Evolutionary conservation across 805 yeast genomes (phyloP).

Genomic region (Danielia oregonensis): DNA sequence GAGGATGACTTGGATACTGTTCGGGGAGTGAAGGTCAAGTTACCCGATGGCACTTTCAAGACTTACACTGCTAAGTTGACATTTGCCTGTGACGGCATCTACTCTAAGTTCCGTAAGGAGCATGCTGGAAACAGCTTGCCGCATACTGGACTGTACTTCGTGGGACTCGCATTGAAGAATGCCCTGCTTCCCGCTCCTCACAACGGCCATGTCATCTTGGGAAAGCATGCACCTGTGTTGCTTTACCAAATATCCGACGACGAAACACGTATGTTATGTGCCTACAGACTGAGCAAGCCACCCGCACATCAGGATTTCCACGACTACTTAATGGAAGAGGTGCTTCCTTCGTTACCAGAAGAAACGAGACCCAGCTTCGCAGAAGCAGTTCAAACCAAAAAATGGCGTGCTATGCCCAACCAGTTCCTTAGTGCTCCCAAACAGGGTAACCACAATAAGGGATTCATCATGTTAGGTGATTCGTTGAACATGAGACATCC

Average conservation of each 20-base stretch:
- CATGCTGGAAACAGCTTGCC: slow-evolving; percentile 62
- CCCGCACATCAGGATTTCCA: slow-evolving; percentile 67
- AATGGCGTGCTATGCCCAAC: slow-evolving; percentile 87
- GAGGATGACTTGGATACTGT: slow-evolving; percentile 47
- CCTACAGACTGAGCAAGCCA: slow-evolving; percentile 67
- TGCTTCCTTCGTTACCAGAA: slow-evolving; percentile 67
- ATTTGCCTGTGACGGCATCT: slow-evolving; percentile 88
- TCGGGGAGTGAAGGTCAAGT: slow-evolving; percentile 69
- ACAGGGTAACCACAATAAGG: slow-evolving; percentile 54
- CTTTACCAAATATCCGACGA: slow-evolving; percentile 81
- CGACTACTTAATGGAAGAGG: slow-evolving; percentile 55
- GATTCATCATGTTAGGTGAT: slow-evolving; percentile 84
- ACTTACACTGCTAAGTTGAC: slow-evolving; percentile 59
- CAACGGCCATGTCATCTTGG: slow-evolving; percentile 89
- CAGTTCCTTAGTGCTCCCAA: slow-evolving; percentile 79
- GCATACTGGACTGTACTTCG: slow-evolving; percentile 73
- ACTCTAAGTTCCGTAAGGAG: slow-evolving; percentile 84
- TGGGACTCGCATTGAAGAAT: slow-evolving; percentile 72
- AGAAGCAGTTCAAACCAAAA: slow-evolving; percentile 50
- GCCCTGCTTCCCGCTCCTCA: slow-evolving; percentile 71
- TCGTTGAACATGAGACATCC: slow-evolving; percentile 98
- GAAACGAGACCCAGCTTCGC: slow-evolving; percentile 62
- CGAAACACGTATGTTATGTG: slow-evolving; percentile 88
- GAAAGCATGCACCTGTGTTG: slow-evolving; percentile 81
- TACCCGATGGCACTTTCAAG: slow-evolving; percentile 26